A percentile compares a stretch with the other conserved stretches of the same genome.
Evolutionary conservation across 768 basidiomycete genomes (phyloP).

Genomic region (Crassisporium funariophilum): DNA sequence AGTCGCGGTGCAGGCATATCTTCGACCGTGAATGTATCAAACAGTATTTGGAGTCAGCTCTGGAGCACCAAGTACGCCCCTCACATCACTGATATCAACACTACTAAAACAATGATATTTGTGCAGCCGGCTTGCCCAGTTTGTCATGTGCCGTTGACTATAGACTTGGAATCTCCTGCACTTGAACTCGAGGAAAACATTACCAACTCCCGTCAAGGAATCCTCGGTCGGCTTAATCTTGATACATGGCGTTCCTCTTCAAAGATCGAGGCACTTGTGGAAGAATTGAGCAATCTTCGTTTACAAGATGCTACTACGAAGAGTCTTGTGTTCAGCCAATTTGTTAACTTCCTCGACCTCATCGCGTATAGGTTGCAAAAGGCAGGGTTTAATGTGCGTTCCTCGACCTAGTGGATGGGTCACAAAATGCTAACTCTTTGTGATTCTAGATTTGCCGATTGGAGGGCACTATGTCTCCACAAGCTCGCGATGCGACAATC

Average conservation of each 20-base stretch:
- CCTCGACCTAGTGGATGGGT: not conserved
- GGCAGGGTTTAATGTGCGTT: conserved; percentile 83
- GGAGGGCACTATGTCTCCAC: conserved; percentile 97
- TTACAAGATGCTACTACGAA: conserved; percentile 89
- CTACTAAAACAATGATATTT: conserved; percentile 2
- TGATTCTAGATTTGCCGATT: conserved; percentile 78
- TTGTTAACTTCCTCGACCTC: conserved; percentile 90
- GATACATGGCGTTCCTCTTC: conserved; percentile 94
- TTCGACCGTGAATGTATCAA: conserved; percentile 96
- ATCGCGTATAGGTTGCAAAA: conserved; percentile 91
- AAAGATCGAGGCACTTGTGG: conserved; percentile 95
- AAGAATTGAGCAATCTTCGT: conserved; percentile 87
- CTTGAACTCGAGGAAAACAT: conserved; percentile 74
- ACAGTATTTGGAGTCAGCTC: conserved; percentile 80
- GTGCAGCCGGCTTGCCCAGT: conserved; percentile 88
- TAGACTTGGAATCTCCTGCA: conserved; percentile 94
- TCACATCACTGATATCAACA: not conserved
- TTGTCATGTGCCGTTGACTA: conserved; percentile 89
- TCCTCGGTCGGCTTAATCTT: conserved; percentile 87
- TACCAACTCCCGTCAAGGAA: conserved; percentile 74
- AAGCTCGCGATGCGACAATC: conserved; percentile 92
- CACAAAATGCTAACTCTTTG: not conserved
- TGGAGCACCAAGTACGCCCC: conserved; percentile 56
- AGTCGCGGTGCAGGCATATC: conserved; percentile 89
- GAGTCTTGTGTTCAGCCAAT: conserved; percentile 96